A percentile compares a stretch with the other conserved stretches of the same genome.
Evolutionary conservation across 2,329 filamentous ascomycete genomes (phyloP).

Genomic region (Fusarium pseudograminearum): DNA sequence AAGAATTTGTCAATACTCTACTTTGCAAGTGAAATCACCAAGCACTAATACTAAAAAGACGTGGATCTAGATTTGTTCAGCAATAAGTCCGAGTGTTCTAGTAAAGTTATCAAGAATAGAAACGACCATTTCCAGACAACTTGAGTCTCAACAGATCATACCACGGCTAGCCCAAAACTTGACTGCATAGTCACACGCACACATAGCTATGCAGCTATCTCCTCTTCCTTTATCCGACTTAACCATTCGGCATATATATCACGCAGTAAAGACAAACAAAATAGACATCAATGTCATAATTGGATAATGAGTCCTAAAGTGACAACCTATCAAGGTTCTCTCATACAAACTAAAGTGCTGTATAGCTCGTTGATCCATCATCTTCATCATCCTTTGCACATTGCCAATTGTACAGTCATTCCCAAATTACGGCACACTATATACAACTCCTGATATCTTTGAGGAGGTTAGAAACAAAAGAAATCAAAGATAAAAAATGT

Average conservation of each 20-base stretch:
- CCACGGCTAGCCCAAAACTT: neutral
- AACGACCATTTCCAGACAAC: neutral
- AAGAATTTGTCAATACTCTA: neutral
- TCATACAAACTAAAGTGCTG: constrained; percentile 43
- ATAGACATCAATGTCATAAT: constrained; percentile 28
- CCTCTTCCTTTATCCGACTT: neutral
- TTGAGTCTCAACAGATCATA: neutral
- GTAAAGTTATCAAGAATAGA: neutral
- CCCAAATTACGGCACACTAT: constrained; percentile 30
- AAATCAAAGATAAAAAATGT: constrained; percentile 26
- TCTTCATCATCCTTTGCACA: constrained; percentile 24
- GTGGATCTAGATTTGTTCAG: too few species aligned
- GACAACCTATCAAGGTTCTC: constrained; percentile 14
- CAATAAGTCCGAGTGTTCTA: neutral
- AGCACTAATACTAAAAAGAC: too few species aligned
- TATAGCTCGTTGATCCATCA: constrained; percentile 28
- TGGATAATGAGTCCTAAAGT: constrained; percentile 24
- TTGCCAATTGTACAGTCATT: constrained; percentile 18
- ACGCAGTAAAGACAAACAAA: neutral
- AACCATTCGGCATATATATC: neutral
- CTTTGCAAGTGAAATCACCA: neutral
- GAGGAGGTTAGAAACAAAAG: constrained; percentile 24
- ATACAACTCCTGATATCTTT: constrained; percentile 25
- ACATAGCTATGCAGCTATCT: neutral
- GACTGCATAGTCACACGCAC: neutral